Base-by-base conservation (phyloP, 2,329 filamentous ascomycete species). In the Alternaria ventricosa region DNA sequence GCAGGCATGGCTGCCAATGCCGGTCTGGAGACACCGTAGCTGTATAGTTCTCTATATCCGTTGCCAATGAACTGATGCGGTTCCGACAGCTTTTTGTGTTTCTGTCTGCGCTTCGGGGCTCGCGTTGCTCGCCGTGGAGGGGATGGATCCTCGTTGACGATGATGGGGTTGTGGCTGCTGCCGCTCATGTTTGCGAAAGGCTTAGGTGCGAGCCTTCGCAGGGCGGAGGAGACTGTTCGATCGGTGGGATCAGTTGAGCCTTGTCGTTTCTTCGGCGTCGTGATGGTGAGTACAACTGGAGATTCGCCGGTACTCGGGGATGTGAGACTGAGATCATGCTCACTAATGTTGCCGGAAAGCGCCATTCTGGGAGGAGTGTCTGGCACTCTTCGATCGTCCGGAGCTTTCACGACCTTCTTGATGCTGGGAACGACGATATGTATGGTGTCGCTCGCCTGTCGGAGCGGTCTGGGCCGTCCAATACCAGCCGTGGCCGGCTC, bases 161-260 rank as follows among this genome's bases (percentile, higher is more conserved):
- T 58, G n/a, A 77, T 77, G 13, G 74, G 74, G 23, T 75, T 66
- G 7, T 70, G 55, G 5, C 57, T 55, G 45, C 66, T 73, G 47
- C 72, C 72, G 28, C 61, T 54, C 36, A 44, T 51, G 15, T 50
- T 49, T 22, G 15, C 44, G 4, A 30, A 25, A 23, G 56, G 33
- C 36, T 61, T 63, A n/a, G 50, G 20, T 12, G 43, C 33, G 18
- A 54, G 56, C 5, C 27, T 50, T 15, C 44, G 59, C 6, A 63
- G 11, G 7, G 55, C 23, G 20, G 60, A 61, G 33, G 50, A 54
- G 10, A 43, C 11, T 2, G 6, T 53, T 28, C 20, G n/a, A 23
- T 44, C n/a, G 41, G 25, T 3, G 28, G 6, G 5, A 20, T n/a
- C 22, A 27, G 12, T 12, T 30, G 61, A 45, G 10, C 11, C 9